Evolutionary conservation across 768 basidiomycete genomes (phyloP), one percentile per base, ranked within the genome.

Genomic region (Leccinum uliginosum): DNA sequence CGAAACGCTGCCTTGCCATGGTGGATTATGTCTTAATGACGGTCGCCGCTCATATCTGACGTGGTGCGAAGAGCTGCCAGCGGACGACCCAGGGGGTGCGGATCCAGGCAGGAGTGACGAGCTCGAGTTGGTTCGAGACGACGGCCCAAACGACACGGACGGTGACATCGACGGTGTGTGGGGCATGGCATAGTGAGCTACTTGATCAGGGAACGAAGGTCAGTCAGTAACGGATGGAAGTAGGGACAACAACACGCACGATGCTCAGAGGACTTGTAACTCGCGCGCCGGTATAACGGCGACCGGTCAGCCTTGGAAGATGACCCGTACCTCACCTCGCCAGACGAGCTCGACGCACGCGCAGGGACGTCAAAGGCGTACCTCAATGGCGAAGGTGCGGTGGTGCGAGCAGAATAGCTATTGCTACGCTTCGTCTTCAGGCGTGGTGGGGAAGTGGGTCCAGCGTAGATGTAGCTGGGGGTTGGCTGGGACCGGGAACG

Each of bases 101-200:
- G 74, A 75, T 23, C 73, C 73, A 35, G 73, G 78, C 51, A 69
- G 73, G 32, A 81, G 62, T 1, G 83, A 83, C 10, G 79, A 79
- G 58, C 72, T 79, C 5, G 81, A 82, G 53, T 76, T 76, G n/a
- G 81, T 79, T 21, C 78, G 77, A 44, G 79, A 79, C 47, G 81
- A 83, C 11, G 71, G 51, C 4, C 71, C 71, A 50, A 76, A 71
- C 21, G 66, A 66, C 19, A 68, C 63, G 4, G 71, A 73, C 7
- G 70, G 71, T 5, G 73, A 59, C 56, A 71, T 57, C 47, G 63
- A 67, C 15, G 73, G 65, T 9, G 71, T 68, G 40, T 57, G 67
- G 2, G 66, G 62, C 60, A 74, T 62, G 34, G 67, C 62, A 57
- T 73, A 71, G 44, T 73, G 67, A 6, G 67, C 62, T 26, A 69